Evolutionary conservation across 352 stramenopile species (phyloP).

Genomic region (Phytophthora boehmeriae): DNA sequence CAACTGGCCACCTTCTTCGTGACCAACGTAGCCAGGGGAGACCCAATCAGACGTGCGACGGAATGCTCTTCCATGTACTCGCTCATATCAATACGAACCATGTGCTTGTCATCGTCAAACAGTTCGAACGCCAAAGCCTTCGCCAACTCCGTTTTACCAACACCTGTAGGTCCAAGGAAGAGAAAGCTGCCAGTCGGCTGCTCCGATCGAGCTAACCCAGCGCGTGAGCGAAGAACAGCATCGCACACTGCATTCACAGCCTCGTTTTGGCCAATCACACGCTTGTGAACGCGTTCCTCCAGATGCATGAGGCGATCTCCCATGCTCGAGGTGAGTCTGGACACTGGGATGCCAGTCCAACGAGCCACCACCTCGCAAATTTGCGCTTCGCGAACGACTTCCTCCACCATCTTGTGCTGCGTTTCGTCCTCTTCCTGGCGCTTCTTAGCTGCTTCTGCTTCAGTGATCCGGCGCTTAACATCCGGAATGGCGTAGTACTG

Average conservation of each 20-base stretch:
- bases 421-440: constrained; percentile 57
- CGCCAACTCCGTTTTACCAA: constrained; percentile 95
- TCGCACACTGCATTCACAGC: constrained; percentile 93
- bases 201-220: constrained; percentile 84
- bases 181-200: constrained; percentile 96
- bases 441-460: constrained; percentile 81
- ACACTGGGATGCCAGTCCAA: constrained; percentile 92
- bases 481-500: constrained; percentile 96
- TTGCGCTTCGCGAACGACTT: constrained; percentile 88
- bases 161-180: constrained; percentile 96
- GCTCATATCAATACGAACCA: constrained; percentile 97
- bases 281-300: constrained; percentile 84
- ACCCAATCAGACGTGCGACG: constrained; percentile 93
- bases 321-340: constrained; percentile 78
- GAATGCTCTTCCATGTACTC: constrained; percentile 98
- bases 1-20: constrained; percentile 95
- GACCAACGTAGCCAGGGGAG: constrained; percentile 95
- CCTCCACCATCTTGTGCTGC: constrained; percentile 77
- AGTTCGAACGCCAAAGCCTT: constrained; percentile 95
- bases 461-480: constrained; percentile 87
- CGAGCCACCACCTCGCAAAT: constrained; percentile 91
- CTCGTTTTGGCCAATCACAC: constrained; percentile 94
- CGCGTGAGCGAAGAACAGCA: constrained; percentile 92
- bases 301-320: constrained; percentile 86
- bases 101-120: constrained; percentile 95